A percentile compares a stretch with the other conserved stretches of the same genome.
Conservation (phyloP, 1,139 yeast genomes). For the Yamadazyma siamensis region DNA sequence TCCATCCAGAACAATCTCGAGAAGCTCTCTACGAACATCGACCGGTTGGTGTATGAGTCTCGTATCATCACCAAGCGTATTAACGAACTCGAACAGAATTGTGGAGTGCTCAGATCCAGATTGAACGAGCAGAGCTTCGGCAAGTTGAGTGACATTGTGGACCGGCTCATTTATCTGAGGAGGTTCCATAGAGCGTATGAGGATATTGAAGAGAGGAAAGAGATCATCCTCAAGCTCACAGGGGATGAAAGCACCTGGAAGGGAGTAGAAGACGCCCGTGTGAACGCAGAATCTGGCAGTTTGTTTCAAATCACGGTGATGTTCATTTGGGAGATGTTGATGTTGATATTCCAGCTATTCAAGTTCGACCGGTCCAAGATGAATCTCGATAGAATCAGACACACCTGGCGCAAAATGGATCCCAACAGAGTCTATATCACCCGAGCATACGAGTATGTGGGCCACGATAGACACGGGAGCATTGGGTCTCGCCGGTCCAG, state of each 20-base stretch:
- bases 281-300: conserved; percentile 6
- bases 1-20: conserved; percentile 48
- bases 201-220: conserved; percentile 26
- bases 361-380: conserved; percentile 38
- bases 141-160: conserved; percentile 29
- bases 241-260: conserved; percentile 13
- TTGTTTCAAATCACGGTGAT: conserved; percentile 22
- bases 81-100: conserved; percentile 75
- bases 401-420: conserved; percentile 43
- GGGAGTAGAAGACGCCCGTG: conserved; percentile 6
- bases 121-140: conserved; percentile 26
- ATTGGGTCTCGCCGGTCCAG: conserved; percentile 1
- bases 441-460: conserved; percentile 35
- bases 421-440: conserved; percentile 41
- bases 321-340: conserved; percentile 30
- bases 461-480: conserved; percentile 15
- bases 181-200: conserved; percentile 31
- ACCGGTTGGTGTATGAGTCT: conserved; percentile 77
- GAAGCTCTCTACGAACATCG: conserved; percentile 68
- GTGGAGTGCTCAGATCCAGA: conserved; percentile 44
- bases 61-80: conserved; percentile 69
- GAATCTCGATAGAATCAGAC: conserved; percentile 44
- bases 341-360: conserved; percentile 28
- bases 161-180: conserved; percentile 34
- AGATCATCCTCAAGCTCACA: conserved; percentile 25